These are phyloP conservation scores for Phytophthora pisi DNA, from an alignment of 352 stramenopile genomes.

Conservation along the genomic window DNA sequence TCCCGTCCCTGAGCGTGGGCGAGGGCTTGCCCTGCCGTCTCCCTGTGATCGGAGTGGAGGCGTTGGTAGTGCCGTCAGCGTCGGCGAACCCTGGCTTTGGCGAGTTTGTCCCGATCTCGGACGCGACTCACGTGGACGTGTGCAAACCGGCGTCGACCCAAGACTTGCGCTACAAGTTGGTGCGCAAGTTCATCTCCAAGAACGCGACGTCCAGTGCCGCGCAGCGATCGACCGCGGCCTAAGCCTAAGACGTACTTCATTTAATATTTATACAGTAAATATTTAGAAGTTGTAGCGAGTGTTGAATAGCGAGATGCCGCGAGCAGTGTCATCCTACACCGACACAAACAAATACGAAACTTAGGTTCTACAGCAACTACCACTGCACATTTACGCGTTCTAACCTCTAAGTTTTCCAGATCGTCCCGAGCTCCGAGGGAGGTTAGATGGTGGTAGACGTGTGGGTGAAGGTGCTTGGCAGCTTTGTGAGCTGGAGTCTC, in stretches of 20 bases:
- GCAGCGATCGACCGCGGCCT: conserved; percentile 14
- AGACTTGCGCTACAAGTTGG: conserved; percentile 66
- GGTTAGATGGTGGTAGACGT: conserved; percentile 49
- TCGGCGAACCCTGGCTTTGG: conserved; percentile 81
- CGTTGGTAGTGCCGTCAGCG: conserved; percentile 67
- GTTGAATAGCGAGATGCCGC: conserved; percentile 37
- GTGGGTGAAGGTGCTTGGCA: conserved; percentile 50
- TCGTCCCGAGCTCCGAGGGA: conserved; percentile 44
- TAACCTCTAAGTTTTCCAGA: conserved; percentile 66
- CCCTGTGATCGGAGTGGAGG: conserved; percentile 71
- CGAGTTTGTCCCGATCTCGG: conserved; percentile 60
- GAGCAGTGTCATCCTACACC: conserved; percentile 42
- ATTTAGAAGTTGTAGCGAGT: conserved; percentile 40
- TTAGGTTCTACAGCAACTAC: not conserved
- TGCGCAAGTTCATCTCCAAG: conserved; percentile 66
- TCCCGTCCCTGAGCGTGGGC: conserved; percentile 69
- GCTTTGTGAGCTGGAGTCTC: conserved; percentile 71
- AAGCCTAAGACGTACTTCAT: conserved; percentile 1
- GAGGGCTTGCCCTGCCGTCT: conserved; percentile 69
- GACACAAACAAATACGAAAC: not conserved
- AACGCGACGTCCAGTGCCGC: conserved; percentile 12
- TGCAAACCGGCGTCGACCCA: conserved; percentile 71
- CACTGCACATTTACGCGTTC: not conserved
- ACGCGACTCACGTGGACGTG: conserved; percentile 76
- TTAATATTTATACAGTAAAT: conserved; percentile 26